A percentile compares a stretch with the other conserved stretches of the same genome.
These are phyloP conservation scores for Metschnikowia lachancei DNA, from an alignment of 805 yeast genomes.

Conservation along the genomic window DNA sequence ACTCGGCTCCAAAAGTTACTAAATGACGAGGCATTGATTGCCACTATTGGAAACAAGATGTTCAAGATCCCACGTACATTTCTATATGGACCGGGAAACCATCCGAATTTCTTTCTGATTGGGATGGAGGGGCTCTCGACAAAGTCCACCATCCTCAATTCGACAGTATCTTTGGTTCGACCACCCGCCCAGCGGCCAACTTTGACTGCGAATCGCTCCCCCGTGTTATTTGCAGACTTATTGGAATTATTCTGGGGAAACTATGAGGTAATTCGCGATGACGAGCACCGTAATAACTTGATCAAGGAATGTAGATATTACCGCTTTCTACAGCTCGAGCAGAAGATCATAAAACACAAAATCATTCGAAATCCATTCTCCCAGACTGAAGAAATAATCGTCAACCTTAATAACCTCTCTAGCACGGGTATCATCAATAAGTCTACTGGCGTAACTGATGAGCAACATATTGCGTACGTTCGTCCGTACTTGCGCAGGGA, in stretches of 20 bases:
- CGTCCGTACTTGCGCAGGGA: constrained; percentile 36
- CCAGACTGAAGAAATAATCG: constrained; percentile 53
- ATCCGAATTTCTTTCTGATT: constrained; percentile 73
- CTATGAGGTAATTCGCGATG: constrained; percentile 44
- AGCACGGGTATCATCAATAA: constrained; percentile 32
- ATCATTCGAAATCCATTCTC: constrained; percentile 51
- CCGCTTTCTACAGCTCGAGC: constrained; percentile 72
- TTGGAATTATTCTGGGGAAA: constrained; percentile 57
- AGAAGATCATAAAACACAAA: constrained; percentile 54
- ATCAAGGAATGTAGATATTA: constrained; percentile 74
- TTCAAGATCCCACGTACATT: constrained; percentile 60
- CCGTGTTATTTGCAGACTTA: constrained; percentile 53
- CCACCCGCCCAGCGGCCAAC: constrained; percentile 78
- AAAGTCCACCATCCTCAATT: constrained; percentile 42
- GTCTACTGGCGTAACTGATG: constrained; percentile 20
- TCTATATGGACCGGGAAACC: constrained; percentile 60
- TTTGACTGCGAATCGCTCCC: constrained; percentile 49
- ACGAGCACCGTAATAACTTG: constrained; percentile 54
- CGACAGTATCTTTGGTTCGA: constrained; percentile 49
- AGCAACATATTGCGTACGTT: constrained; percentile 27
- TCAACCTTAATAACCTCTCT: constrained; percentile 48
- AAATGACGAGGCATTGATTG: constrained; percentile 52
- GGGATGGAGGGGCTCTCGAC: constrained; percentile 51
- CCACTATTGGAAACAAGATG: constrained; percentile 55
- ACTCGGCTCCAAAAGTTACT: constrained; percentile 52